phyloP scores from a whole-genome alignment of 495 filamentous ascomycete genomes.

The Opeltia flavorubescens region DNA sequence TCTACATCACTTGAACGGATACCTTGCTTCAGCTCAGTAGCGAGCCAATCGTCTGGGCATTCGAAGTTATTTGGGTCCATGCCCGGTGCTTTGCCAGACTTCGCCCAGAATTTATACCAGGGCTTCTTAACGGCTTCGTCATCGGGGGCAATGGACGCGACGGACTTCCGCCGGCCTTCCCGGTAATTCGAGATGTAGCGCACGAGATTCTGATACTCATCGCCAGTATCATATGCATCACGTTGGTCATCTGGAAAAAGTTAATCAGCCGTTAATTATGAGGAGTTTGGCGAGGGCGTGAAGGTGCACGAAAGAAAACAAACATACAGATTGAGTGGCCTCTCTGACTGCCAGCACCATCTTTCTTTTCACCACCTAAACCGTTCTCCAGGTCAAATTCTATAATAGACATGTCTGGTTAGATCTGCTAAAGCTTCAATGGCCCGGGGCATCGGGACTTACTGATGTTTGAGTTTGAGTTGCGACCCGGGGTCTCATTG shows the following conservation, averaged over 20 bases:
- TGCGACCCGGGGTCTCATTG: not conserved
- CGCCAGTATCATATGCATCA: conserved; percentile 9
- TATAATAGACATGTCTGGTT: not conserved
- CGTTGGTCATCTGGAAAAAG: not conserved
- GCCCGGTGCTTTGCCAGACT: conserved; percentile 16
- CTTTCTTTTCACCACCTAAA: not conserved
- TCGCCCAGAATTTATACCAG: conserved; percentile 43
- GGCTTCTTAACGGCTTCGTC: conserved; percentile 34
- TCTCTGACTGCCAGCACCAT: not conserved
- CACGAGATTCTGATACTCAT: conserved; percentile 43
- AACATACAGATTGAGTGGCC: conserved; percentile 1
- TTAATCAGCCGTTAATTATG: not conserved
- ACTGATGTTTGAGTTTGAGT: not conserved
- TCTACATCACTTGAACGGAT: conserved; percentile 45
- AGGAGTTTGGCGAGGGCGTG: not conserved
- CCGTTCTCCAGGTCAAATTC: conserved; percentile 14
- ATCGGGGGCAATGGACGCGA: conserved; percentile 39
- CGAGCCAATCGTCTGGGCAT: conserved; percentile 56
- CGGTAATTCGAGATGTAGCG: conserved; percentile 54
- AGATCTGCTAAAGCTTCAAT: not conserved
- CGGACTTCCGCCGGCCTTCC: conserved; percentile 34
- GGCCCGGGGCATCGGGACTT: not conserved
- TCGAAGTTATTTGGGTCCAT: conserved; percentile 33
- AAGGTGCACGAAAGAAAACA: not conserved
- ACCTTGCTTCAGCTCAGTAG: conserved; percentile 54